Conservation (phyloP, 108 stramenopile genomes). For the Conticribra guillardii region DNA sequence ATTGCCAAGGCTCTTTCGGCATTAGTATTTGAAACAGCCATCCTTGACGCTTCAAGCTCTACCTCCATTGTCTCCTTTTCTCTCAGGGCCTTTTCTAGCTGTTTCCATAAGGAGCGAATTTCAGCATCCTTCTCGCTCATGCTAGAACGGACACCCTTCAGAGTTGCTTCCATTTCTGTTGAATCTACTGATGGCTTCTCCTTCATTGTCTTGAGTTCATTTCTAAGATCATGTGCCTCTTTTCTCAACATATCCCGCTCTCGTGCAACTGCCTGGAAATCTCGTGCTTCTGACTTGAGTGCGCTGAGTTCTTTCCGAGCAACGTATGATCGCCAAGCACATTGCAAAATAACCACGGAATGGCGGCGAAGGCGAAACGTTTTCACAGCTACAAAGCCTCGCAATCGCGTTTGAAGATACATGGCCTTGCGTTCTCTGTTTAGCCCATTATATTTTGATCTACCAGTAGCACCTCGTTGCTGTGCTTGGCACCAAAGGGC, state of each 20-base stretch:
- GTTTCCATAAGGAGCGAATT: conserved; percentile 18
- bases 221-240: conserved; percentile 24
- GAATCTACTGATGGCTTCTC: no score
- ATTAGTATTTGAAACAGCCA: neutral
- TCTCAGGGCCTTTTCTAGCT: conserved; percentile 1
- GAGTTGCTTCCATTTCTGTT: no score
- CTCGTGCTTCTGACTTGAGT: conserved; percentile 28
- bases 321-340: conserved; percentile 14
- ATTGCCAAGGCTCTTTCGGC: conserved; percentile 3
- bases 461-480: conserved; percentile 15
- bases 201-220: no score
- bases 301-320: conserved; percentile 5
- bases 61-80: conserved; percentile 17
- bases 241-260: conserved; percentile 30
- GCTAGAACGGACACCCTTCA: no score
- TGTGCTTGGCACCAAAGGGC: conserved; percentile 37
- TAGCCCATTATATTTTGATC: conserved; percentile 12
- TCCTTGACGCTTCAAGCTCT: neutral
- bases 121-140: conserved; percentile 10
- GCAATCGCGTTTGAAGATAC: conserved; percentile 36
- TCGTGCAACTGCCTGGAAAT: conserved; percentile 16
- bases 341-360: conserved; percentile 32
- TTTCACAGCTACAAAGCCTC: conserved; percentile 17
- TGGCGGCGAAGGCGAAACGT: neutral
- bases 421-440: conserved; percentile 25